Evolutionary conservation across 2,329 filamentous ascomycete species (phyloP).

Genomic region (Cladosporium colombiae): DNA sequence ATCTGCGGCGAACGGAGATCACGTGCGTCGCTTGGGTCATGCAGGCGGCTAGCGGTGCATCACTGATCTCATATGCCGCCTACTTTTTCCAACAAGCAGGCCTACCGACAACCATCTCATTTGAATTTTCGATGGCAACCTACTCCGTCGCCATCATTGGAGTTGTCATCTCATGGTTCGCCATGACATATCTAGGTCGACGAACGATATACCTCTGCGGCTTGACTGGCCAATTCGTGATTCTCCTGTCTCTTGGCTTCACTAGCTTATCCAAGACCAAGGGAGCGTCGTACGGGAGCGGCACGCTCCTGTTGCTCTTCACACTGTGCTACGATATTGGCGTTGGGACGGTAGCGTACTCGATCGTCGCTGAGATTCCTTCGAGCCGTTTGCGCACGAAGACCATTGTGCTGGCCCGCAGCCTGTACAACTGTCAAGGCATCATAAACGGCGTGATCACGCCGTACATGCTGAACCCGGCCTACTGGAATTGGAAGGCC

Average conservation of each 20-base stretch:
- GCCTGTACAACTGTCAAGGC: conserved; percentile 28
- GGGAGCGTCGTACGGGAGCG: conserved; percentile 28
- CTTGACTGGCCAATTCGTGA: conserved; percentile 24
- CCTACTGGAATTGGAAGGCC: conserved; percentile 31
- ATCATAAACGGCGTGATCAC: conserved; percentile 29
- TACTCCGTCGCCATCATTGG: conserved; percentile 38
- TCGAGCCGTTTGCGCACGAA: conserved; percentile 32
- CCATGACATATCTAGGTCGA: conserved; percentile 38
- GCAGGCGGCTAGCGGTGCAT: conserved; percentile 38
- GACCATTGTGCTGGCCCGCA: conserved; percentile 32
- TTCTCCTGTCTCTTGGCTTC: conserved; percentile 31
- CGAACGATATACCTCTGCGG: conserved; percentile 39
- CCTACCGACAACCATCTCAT: conserved; percentile 31
- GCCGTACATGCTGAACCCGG: conserved; percentile 33
- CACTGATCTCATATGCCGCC: conserved; percentile 36
- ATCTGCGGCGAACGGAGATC: conserved; percentile 45
- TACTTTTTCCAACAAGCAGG: conserved; percentile 43
- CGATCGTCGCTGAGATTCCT: conserved; percentile 33
- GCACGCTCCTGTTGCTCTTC: conserved; percentile 58
- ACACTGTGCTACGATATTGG: conserved; percentile 81
- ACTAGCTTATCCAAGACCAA: conserved; percentile 23
- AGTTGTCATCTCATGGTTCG: conserved; percentile 36
- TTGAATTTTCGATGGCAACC: conserved; percentile 4
- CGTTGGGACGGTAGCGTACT: conserved; percentile 75
- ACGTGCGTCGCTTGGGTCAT: conserved; percentile 34